A percentile compares a stretch with the other conserved stretches of the same genome.
Conservation (phyloP, 163 green algal species). For the Chlorella variabilis region DNA sequence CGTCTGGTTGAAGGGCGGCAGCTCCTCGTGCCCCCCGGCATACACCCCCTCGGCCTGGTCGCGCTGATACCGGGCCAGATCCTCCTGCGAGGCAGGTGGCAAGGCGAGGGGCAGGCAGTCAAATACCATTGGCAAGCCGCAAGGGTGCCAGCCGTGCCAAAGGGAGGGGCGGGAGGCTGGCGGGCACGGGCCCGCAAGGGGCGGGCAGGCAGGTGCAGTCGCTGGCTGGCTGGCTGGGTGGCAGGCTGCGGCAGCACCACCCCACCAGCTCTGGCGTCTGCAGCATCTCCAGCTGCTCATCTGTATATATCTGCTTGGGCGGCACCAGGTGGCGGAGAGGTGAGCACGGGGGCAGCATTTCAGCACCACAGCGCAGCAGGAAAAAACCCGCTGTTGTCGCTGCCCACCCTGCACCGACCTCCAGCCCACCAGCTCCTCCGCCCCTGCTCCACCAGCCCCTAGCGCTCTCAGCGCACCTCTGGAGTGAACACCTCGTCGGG, state of each 20-base stretch:
- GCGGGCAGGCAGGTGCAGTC: too few species aligned
- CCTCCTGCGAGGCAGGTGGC: not conserved
- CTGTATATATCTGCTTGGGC: conserved; percentile 12
- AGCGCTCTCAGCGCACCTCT: too few species aligned
- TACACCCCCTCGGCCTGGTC: conserved; percentile 16
- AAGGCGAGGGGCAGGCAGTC: not conserved
- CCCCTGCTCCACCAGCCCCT: too few species aligned
- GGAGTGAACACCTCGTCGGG: conserved; percentile 4
- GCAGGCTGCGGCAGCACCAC: not conserved
- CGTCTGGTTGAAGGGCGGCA: not conserved
- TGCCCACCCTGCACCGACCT: too few species aligned
- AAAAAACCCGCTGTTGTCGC: too few species aligned
- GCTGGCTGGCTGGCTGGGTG: too few species aligned
- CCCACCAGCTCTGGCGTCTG: conserved; percentile 21
- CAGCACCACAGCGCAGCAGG: not conserved
- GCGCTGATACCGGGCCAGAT: not conserved
- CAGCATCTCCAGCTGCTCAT: conserved; percentile 15
- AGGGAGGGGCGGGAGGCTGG: too few species aligned
- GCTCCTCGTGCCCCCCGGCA: not conserved
- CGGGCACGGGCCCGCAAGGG: too few species aligned
- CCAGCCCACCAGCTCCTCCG: too few species aligned
- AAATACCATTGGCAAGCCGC: too few species aligned
- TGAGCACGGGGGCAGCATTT: not conserved
- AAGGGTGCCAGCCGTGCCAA: too few species aligned
- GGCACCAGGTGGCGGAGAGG: not conserved